Evolutionary conservation across 2,329 filamentous ascomycete genomes (phyloP).

Genomic region (Colletotrichum cuscutae): DNA sequence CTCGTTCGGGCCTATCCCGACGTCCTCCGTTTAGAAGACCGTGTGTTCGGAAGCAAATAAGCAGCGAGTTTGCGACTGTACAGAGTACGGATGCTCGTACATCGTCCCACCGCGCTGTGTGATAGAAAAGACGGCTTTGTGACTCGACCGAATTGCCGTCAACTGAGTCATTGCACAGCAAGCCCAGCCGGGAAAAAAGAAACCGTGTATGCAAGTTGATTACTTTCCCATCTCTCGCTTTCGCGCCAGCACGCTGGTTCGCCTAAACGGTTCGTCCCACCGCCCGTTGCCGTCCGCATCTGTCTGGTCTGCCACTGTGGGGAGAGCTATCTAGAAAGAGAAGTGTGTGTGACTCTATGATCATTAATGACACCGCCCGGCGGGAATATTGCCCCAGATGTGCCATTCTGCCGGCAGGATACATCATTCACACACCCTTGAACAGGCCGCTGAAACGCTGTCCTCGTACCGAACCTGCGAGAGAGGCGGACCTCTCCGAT

Average conservation of each 20-base stretch:
- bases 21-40: neutral
- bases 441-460: neutral
- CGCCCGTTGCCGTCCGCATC: neutral
- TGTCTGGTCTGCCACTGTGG: neutral
- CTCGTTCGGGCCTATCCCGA: neutral
- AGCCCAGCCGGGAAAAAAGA: neutral
- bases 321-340: neutral
- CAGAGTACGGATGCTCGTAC: neutral
- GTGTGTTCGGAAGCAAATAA: neutral
- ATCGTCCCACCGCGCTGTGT: no score
- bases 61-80: neutral
- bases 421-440: neutral
- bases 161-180: neutral
- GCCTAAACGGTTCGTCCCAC: neutral
- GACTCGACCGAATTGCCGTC: neutral
- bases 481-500: neutral
- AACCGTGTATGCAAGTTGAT: neutral
- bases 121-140: neutral
- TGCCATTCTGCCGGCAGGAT: neutral
- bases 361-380: conserved; percentile 8
- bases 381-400: neutral
- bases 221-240: neutral
- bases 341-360: neutral
- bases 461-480: neutral
- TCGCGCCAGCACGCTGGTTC: neutral